These are phyloP conservation scores for Vigna nakashimae DNA, from an alignment of 306 rosid species.

Conservation along the genomic window DNA sequence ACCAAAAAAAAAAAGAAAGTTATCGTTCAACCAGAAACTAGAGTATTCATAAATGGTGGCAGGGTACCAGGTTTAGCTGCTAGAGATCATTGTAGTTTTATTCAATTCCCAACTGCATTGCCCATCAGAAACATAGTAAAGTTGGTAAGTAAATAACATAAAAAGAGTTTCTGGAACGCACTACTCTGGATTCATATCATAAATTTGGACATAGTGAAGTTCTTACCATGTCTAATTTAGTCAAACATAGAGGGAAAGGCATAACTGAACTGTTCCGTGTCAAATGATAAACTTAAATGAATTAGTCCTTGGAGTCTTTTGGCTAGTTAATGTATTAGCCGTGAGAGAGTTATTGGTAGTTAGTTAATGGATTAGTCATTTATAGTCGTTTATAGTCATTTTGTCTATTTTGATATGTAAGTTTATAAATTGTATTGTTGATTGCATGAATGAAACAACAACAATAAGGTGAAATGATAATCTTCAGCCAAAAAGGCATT, in stretches of 20 bases:
- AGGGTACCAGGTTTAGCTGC: background rate
- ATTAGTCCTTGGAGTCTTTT: too few relatives aligned
- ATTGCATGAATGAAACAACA: too few relatives aligned
- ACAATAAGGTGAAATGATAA: background rate
- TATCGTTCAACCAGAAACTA: background rate
- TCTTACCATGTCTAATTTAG: background rate
- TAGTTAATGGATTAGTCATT: too few relatives aligned
- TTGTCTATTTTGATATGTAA: too few relatives aligned
- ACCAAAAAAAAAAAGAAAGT: background rate
- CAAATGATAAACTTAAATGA: too few relatives aligned
- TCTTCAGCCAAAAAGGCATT: background rate
- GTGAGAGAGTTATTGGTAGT: too few relatives aligned
- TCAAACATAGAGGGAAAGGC: background rate
- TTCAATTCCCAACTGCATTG: background rate
- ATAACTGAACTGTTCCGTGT: background rate
- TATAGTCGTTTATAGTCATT: too few relatives aligned
- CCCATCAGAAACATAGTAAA: background rate
- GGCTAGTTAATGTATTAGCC: too few relatives aligned
- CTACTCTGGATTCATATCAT: background rate
- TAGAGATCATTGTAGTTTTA: too few relatives aligned
- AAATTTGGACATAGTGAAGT: background rate
- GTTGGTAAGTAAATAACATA: background rate
- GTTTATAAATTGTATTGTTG: too few relatives aligned
- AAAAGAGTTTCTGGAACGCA: background rate
- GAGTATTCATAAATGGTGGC: slow-evolving; percentile 9